phyloP scores from a whole-genome alignment of 2,329 filamentous ascomycete genomes.

The Helotiales sp. region DNA sequence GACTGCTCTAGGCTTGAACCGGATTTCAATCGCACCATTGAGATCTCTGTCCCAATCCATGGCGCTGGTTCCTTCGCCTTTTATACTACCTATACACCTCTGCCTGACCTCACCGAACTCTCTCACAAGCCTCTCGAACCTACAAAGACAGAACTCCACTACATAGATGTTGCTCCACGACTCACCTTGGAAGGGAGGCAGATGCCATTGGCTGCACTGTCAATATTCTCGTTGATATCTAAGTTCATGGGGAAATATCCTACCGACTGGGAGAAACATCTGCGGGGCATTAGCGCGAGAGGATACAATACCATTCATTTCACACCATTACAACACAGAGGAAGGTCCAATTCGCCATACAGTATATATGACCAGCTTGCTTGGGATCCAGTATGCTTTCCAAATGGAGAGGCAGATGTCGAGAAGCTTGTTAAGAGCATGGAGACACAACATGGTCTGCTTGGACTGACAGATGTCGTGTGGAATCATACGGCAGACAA shows the following conservation, averaged over 20 bases:
- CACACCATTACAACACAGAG: conserved; percentile 86
- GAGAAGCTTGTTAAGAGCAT: conserved; percentile 75
- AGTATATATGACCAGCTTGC: conserved; percentile 90
- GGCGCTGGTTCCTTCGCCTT: conserved; percentile 87
- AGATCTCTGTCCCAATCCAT: conserved; percentile 85
- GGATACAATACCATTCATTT: conserved; percentile 99
- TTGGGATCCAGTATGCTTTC: conserved; percentile 83
- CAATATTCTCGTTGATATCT: conserved; percentile 90
- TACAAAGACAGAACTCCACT: conserved; percentile 76
- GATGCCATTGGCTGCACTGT: conserved; percentile 82
- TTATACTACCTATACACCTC: conserved; percentile 87
- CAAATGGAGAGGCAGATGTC: conserved; percentile 81
- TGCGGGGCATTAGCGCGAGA: conserved; percentile 82
- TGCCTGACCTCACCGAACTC: conserved; percentile 67
- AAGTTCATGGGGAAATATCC: conserved; percentile 98
- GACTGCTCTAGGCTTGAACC: conserved; percentile 67
- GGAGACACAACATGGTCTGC: conserved; percentile 79
- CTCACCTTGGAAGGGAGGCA: conserved; percentile 72
- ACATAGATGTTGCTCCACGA: conserved; percentile 88
- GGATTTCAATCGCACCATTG: conserved; percentile 88
- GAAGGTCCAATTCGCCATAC: conserved; percentile 92
- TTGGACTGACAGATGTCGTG: conserved; percentile 93
- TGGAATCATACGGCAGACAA: conserved; percentile 98
- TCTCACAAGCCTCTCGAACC: conserved; percentile 49
- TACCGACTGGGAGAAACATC: conserved; percentile 83